These are phyloP conservation scores for Talaromyces sp. DNA, from an alignment of 2,329 filamentous ascomycete species.

Conservation along the genomic window DNA sequence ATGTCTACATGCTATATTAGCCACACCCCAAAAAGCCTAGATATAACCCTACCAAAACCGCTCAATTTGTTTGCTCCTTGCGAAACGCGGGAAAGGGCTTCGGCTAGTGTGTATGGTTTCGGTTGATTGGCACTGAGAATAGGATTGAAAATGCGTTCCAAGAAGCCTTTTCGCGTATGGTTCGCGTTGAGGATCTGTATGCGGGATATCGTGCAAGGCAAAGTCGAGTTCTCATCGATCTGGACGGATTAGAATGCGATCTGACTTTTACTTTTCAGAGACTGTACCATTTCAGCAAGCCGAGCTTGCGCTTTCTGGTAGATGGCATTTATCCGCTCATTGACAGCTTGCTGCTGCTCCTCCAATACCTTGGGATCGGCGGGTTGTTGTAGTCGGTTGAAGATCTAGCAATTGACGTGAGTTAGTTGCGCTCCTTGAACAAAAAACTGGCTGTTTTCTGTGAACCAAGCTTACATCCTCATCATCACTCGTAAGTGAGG, in stretches of 20 bases:
- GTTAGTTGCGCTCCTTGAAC: neutral
- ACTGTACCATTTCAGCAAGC: slow-evolving; percentile 61
- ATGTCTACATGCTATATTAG: slow-evolving; percentile 58
- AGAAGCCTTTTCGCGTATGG: slow-evolving; percentile 78
- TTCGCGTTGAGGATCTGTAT: slow-evolving; percentile 77
- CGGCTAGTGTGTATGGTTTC: slow-evolving; percentile 70
- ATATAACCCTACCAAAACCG: slow-evolving; percentile 63
- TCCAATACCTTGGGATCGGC: slow-evolving; percentile 58
- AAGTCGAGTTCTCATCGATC: slow-evolving; percentile 77
- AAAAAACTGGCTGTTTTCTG: neutral
- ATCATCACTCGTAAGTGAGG: slow-evolving; percentile 41
- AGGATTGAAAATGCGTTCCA: slow-evolving; percentile 76
- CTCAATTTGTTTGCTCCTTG: slow-evolving; percentile 70
- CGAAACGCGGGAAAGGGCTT: slow-evolving; percentile 71
- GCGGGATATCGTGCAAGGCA: slow-evolving; percentile 83
- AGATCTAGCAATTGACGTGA: slow-evolving; percentile 28
- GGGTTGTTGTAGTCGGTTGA: slow-evolving; percentile 44
- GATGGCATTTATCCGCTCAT: slow-evolving; percentile 56
- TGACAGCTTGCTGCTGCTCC: slow-evolving; percentile 58
- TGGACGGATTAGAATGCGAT: slow-evolving; percentile 31
- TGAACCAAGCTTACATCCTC: slow-evolving; percentile 33
- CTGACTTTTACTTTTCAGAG: neutral
- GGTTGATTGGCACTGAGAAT: slow-evolving; percentile 67
- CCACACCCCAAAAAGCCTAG: neutral
- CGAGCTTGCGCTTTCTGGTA: slow-evolving; percentile 62